Evolutionary conservation across 768 basidiomycete species (phyloP), one percentile per base, ranked within the genome.

Genomic region (Favolaschia claudopus): DNA sequence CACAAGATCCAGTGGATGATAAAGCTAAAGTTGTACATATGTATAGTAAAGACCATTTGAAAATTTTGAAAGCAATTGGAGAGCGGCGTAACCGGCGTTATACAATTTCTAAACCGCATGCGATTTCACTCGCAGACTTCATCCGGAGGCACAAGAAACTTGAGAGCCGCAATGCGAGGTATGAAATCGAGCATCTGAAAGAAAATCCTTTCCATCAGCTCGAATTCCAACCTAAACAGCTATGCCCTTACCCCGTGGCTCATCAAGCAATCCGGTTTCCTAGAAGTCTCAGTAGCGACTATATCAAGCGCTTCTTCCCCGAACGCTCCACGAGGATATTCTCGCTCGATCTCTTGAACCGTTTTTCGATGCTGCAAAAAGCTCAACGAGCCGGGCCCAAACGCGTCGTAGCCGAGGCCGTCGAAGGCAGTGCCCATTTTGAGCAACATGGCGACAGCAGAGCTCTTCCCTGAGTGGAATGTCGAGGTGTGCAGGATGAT

Each of bases 401-500:
- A 20, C 12, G 39, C 39, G 39, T 40, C 39, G 19, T 40, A 40
- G 8, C 39, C 39, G 13, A 40, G 9, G 8, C 9, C 39, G 19
- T 40, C 39, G 39, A 40, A 40, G 8, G 8, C 12, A 12, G 20
- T 20, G 20, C 12, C 39, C 9, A 40, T 12, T 8, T 10, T 8
- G 12, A 40, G 39, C 8, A 40, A 20, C 10, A 40, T 40, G 9
- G 9, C 12, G 12, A 20, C 20, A 20, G 39, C 39, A 20, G 39
- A 40, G 39, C 46, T 48, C 31, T 40, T 48, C 9, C 55, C 55
- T 14, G 55, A 57, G 25, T 48, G 46, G 31, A 48, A 57, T 3
- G 45, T n/a, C 39, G 55, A 57, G n/a, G 55, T 57, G 55, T 57
- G 55, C 3, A 17, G 9, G 22, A 57, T 49, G 31, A 57, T 49